Conservation (phyloP, 2,329 filamentous ascomycete species). For the Lasiodiplodia gonubiensis region DNA sequence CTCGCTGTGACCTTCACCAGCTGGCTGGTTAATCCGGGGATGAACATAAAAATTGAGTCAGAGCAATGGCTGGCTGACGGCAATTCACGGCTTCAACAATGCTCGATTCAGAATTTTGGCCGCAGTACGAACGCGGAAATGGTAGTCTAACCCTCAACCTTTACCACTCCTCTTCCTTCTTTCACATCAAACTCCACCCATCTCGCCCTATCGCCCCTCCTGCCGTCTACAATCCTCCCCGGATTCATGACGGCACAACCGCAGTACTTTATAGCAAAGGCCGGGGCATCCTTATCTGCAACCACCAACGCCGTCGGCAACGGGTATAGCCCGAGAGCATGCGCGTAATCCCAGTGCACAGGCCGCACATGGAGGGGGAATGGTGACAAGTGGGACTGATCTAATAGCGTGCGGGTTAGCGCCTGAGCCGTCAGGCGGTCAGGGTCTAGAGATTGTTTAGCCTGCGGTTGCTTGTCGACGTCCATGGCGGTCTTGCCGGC, state of each 20-base stretch:
- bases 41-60: slow-evolving; percentile 2
- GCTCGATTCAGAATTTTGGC: not conserved
- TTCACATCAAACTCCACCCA: slow-evolving; percentile 81
- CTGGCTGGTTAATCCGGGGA: not conserved
- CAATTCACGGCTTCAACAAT: not conserved
- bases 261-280: slow-evolving; percentile 90
- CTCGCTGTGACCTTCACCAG: not conserved
- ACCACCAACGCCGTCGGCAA: slow-evolving; percentile 83
- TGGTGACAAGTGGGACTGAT: slow-evolving; percentile 86
- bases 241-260: slow-evolving; percentile 97
- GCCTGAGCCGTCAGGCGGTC: slow-evolving; percentile 66
- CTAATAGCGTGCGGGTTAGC: slow-evolving; percentile 87
- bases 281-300: slow-evolving; percentile 78
- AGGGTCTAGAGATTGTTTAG: slow-evolving; percentile 36
- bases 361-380: slow-evolving; percentile 82
- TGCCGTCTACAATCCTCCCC: slow-evolving; percentile 67
- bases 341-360: slow-evolving; percentile 86
- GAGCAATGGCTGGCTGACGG: not conserved
- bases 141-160: slow-evolving; percentile 30
- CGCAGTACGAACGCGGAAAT: not conserved
- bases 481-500: slow-evolving; percentile 51
- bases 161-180: slow-evolving; percentile 37
- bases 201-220: slow-evolving; percentile 66
- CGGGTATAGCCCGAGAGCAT: slow-evolving; percentile 81
- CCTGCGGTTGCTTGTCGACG: slow-evolving; percentile 32